Conservation (phyloP, 306 rosid species). For the Cicer chorassanicum region DNA sequence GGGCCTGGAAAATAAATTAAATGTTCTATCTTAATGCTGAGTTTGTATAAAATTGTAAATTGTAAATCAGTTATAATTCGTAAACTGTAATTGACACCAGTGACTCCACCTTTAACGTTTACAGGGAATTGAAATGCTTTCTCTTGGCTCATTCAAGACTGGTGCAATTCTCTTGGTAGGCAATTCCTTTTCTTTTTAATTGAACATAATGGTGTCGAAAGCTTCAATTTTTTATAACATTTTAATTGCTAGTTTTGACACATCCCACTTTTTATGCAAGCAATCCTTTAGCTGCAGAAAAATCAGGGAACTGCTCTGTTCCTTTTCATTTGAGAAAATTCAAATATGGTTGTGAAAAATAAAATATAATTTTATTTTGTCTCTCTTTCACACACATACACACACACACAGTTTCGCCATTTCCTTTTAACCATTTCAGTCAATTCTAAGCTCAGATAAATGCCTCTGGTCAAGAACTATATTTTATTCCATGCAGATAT, state of each 20-base stretch:
- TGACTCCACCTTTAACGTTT: slow-evolving; percentile 36
- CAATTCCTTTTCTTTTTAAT: background rate
- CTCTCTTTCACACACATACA: background rate
- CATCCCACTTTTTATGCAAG: slow-evolving; percentile 2
- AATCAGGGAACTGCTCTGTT: slow-evolving; percentile 15
- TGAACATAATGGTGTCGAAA: slow-evolving; percentile 8
- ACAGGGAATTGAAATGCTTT: slow-evolving; percentile 99
- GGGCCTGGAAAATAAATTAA: background rate
- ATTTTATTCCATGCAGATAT: slow-evolving; percentile 10
- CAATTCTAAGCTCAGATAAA: slow-evolving; percentile 22
- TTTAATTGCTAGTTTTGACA: background rate
- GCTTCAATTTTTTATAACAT: background rate
- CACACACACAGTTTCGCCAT: background rate
- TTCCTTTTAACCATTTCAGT: slow-evolving; percentile 17
- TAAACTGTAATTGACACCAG: slow-evolving; percentile 30
- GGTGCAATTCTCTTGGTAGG: slow-evolving; percentile 98
- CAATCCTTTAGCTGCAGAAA: slow-evolving; percentile 29
- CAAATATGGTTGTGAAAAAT: slow-evolving; percentile 2
- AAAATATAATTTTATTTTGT: background rate
- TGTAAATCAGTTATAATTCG: slow-evolving; percentile 23
- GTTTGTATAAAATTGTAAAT: slow-evolving; percentile 17
- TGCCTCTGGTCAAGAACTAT: slow-evolving; percentile 2
- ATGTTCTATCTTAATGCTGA: slow-evolving; percentile 20
- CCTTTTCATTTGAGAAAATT: slow-evolving; percentile 12
- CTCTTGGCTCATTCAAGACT: slow-evolving; percentile 98